Conservation (phyloP, 2,329 filamentous ascomycete genomes). For the Sporothrix pseudoabietina region DNA sequence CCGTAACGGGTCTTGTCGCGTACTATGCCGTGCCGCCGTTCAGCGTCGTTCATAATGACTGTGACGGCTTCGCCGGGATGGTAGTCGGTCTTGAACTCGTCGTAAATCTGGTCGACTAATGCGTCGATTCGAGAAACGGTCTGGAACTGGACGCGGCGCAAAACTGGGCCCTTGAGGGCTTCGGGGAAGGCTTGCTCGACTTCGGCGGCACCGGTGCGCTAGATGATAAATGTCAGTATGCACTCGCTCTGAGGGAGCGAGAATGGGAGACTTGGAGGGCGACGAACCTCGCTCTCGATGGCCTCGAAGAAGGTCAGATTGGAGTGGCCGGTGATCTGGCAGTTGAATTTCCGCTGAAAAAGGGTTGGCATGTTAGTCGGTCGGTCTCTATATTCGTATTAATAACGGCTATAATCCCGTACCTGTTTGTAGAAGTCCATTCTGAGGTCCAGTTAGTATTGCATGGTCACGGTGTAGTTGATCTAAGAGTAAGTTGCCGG, state of each 20-base stretch:
- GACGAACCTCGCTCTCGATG: slow-evolving; percentile 80
- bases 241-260: background rate
- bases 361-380: slow-evolving; percentile 27
- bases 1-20: slow-evolving; percentile 83
- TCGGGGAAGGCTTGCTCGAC: slow-evolving; percentile 92
- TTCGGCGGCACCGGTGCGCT: slow-evolving; percentile 80
- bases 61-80: slow-evolving; percentile 86
- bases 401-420: slow-evolving; percentile 39
- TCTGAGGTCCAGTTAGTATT: slow-evolving; percentile 52
- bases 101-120: slow-evolving; percentile 66
- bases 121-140: slow-evolving; percentile 88
- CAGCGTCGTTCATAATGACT: slow-evolving; percentile 68
- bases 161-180: slow-evolving; percentile 83
- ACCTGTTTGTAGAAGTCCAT: slow-evolving; percentile 95
- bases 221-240: slow-evolving; percentile 12
- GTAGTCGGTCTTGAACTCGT: slow-evolving; percentile 85
- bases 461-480: background rate
- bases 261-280: background rate
- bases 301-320: slow-evolving; percentile 91
- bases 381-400: slow-evolving; percentile 3
- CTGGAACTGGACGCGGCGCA: slow-evolving; percentile 89
- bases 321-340: slow-evolving; percentile 92
- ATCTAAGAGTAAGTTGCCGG: background rate
- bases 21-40: slow-evolving; percentile 72
- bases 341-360: slow-evolving; percentile 81